Conservation (phyloP, 1,139 yeast species). For the Sugiyamaella japonica region DNA sequence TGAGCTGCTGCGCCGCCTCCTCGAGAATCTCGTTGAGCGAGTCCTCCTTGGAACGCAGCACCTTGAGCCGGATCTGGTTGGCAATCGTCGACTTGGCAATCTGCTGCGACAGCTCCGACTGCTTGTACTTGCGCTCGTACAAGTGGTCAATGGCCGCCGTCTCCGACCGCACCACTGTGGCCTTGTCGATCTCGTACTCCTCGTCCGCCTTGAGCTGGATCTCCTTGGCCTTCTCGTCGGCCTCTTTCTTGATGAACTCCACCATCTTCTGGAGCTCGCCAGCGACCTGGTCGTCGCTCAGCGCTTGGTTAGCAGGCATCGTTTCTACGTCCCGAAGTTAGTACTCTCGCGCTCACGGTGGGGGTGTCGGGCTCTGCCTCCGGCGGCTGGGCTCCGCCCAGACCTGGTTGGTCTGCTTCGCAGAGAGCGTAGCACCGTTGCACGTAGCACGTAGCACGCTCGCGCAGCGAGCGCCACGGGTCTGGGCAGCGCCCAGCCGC, state of each 20-base stretch:
- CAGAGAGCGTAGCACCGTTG: too few species aligned
- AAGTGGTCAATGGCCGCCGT: slow-evolving; percentile 81
- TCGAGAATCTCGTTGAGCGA: slow-evolving; percentile 74
- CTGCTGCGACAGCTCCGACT: slow-evolving; percentile 90
- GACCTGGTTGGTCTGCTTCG: slow-evolving; percentile 1
- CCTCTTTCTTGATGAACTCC: slow-evolving; percentile 97
- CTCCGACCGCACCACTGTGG: slow-evolving; percentile 89
- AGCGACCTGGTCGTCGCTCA: slow-evolving; percentile 59
- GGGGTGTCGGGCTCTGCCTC: slow-evolving; percentile 6
- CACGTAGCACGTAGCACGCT: too few species aligned
- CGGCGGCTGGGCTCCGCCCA: slow-evolving; percentile 10
- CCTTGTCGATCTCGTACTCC: slow-evolving; percentile 97
- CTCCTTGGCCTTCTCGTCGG: slow-evolving; percentile 97
- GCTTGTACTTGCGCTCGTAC: slow-evolving; percentile 83
- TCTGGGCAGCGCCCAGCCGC: too few species aligned
- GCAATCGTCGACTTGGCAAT: slow-evolving; percentile 93
- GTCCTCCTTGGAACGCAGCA: slow-evolving; percentile 82
- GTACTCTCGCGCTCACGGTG: not conserved
- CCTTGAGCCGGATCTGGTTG: slow-evolving; percentile 90
- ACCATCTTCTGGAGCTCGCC: slow-evolving; percentile 97
- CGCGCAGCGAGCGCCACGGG: too few species aligned
- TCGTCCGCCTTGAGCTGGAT: slow-evolving; percentile 94
- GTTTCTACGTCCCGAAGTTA: not conserved
- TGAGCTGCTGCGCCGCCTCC: slow-evolving; percentile 63
- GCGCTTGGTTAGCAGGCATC: slow-evolving; percentile 15